Evolutionary conservation across 345 rosid genomes (phyloP).

Genomic region (Clarkia xantiana): DNA sequence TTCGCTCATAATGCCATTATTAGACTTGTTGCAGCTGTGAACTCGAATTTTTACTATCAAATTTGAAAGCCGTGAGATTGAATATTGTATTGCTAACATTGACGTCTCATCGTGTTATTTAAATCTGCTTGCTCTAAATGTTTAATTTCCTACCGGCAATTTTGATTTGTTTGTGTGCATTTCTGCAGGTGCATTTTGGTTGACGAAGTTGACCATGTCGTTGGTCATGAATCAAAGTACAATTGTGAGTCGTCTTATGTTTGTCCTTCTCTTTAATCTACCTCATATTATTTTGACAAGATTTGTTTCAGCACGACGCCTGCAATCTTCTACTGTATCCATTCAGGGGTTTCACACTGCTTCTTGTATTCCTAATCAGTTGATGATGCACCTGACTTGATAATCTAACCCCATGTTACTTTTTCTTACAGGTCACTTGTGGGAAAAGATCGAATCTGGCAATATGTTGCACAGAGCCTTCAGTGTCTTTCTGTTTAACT

Average conservation of each 20-base stretch:
- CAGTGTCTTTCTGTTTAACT: constrained; percentile 88
- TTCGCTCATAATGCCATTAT: too few species aligned
- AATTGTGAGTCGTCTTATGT: constrained; percentile 42
- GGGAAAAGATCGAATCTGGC: constrained; percentile 80
- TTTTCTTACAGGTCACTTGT: constrained; percentile 63
- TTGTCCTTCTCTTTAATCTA: not conserved
- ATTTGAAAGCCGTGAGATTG: too few species aligned
- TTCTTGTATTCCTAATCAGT: not conserved
- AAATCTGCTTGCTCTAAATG: not conserved
- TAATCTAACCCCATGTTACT: constrained; percentile 2
- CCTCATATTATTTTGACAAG: not conserved
- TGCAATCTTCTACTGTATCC: not conserved
- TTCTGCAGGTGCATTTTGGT: constrained; percentile 82
- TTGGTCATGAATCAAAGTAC: constrained; percentile 79
- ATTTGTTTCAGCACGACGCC: not conserved
- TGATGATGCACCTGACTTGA: not conserved
- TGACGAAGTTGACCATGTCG: constrained; percentile 62
- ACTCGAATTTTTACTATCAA: too few species aligned
- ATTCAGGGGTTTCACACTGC: not conserved
- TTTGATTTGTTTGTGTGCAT: not conserved
- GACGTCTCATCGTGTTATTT: not conserved
- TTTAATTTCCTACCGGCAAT: not conserved
- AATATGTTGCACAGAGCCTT: constrained; percentile 88
- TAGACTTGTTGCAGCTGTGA: too few species aligned
- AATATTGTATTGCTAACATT: not conserved